Base-by-base conservation (phyloP, 2,329 filamentous ascomycete genomes). In the Exophiala sideris region DNA sequence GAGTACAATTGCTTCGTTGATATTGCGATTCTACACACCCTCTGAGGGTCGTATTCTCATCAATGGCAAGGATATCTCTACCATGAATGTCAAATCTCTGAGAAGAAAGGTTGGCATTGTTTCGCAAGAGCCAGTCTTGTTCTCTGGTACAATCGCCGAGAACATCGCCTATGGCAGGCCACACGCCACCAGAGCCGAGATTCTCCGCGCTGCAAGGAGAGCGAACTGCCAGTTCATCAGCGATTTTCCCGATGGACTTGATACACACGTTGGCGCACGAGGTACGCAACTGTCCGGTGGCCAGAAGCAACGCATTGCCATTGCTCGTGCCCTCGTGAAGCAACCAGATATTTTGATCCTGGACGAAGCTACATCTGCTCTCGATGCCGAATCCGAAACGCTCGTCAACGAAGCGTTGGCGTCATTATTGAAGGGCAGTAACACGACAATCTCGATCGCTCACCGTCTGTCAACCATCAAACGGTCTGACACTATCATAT, bases 201-300 rank as follows among this genome's bases (percentile, higher is more conserved):
- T 99, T 54, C 81, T 96, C 54, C 81, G 84, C 16, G 95, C 94
- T 6, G 94, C 94, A 3, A 82, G 89, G 58, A 88, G 92, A 69
- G 94, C 94, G 50, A 99, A 99, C 71, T 99, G 94, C 70, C 87
- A 88, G 64, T 99, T 99, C 68, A 96, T 99, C 70, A 87, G 88
- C 68, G 94, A 99, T 70, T 95, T 99, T 64, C 94, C 94, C 24
- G 91, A 97, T 54, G 94, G 94, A 3, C 81, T 99, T 5, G 92
- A 99, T 67, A 99, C 94, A 0, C 88, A 88, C 60, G 94, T 96
- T 29, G 95, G 95, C 50, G 88, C 92, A 12, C 83, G 94, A 61
- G 94, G 94, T 33, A 91, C 92, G 1, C 92, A 97, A 71, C 80
- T 99, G 0, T 96, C 91, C 7, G 94, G 94, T 48, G 94, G 94